Evolutionary conservation across 345 rosid species (phyloP).

Genomic region (Melaleuca alternifolia): DNA sequence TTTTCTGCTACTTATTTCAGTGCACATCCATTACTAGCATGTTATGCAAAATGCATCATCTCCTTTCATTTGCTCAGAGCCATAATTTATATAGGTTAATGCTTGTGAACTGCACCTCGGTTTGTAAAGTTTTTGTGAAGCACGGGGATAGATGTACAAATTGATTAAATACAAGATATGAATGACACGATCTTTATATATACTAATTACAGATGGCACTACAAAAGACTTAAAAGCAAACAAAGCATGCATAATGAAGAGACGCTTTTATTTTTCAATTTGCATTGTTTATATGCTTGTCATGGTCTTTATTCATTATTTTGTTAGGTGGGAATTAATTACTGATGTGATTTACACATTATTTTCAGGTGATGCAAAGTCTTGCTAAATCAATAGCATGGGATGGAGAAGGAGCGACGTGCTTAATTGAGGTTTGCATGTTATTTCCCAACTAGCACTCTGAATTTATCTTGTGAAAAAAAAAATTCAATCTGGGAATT

Average conservation of each 20-base stretch:
- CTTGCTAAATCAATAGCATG: constrained; percentile 98
- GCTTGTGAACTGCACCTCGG: not conserved
- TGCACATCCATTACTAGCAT: not conserved
- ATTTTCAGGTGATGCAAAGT: constrained; percentile 86
- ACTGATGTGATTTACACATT: not conserved
- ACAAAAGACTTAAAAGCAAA: not conserved
- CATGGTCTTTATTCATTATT: not conserved
- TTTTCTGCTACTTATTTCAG: not conserved
- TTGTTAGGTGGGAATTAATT: not conserved
- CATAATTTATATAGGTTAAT: not conserved
- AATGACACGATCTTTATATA: not conserved
- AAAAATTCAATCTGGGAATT: not conserved
- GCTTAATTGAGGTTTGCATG: constrained; percentile 70
- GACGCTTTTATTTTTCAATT: not conserved
- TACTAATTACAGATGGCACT: not conserved
- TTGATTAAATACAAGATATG: not conserved
- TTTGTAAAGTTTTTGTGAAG: not conserved
- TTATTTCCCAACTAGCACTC: not conserved
- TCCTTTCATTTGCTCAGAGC: not conserved
- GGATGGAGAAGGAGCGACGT: constrained; percentile 99
- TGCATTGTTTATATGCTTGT: not conserved
- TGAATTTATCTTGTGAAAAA: not conserved
- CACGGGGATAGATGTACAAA: not conserved
- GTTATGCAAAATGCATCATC: not conserved
- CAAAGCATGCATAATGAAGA: not conserved